A percentile compares a stretch with the other conserved stretches of the same genome.
These are phyloP conservation scores for Platismatia glauca DNA, from an alignment of 495 filamentous ascomycete genomes.

Conservation along the genomic window DNA sequence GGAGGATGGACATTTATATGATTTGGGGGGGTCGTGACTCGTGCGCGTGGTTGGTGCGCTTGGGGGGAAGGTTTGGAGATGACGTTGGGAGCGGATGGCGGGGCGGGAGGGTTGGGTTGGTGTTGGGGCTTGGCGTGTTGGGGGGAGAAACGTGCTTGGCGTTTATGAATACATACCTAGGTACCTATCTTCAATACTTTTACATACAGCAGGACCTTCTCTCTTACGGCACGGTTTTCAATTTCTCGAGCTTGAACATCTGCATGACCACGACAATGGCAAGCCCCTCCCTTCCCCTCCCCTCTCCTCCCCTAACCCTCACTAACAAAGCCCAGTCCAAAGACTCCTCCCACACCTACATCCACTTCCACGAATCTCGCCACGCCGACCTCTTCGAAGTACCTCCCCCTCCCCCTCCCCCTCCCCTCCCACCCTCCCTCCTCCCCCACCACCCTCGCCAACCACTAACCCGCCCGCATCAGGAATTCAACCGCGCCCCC, in stretches of 20 bases:
- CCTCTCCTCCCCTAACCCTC: neutral
- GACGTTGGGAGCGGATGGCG: neutral
- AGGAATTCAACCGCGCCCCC: slow-evolving; percentile 31
- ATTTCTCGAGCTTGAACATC: too few relatives aligned
- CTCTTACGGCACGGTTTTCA: too few relatives aligned
- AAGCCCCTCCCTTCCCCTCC: neutral
- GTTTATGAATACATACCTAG: too few relatives aligned
- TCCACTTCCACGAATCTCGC: slow-evolving; percentile 74
- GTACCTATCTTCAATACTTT: too few relatives aligned
- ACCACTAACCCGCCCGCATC: too few relatives aligned
- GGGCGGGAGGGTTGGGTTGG: neutral
- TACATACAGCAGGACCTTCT: too few relatives aligned
- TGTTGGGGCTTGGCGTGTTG: too few relatives aligned
- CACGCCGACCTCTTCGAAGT: slow-evolving; percentile 92
- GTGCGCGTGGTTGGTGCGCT: slow-evolving; percentile 5
- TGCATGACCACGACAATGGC: too few relatives aligned
- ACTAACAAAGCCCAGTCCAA: slow-evolving; percentile 51
- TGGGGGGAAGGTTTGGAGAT: neutral
- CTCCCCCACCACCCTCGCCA: too few relatives aligned
- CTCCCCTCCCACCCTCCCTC: slow-evolving; percentile 18
- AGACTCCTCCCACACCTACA: slow-evolving; percentile 77
- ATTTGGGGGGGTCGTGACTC: neutral
- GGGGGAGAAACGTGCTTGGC: too few relatives aligned
- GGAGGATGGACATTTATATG: neutral
- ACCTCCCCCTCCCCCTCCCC: slow-evolving; percentile 23